A percentile compares a stretch with the other conserved stretches of the same genome.
phyloP scores from a whole-genome alignment of 1,139 yeast genomes.

The Kodamaea suecica region DNA sequence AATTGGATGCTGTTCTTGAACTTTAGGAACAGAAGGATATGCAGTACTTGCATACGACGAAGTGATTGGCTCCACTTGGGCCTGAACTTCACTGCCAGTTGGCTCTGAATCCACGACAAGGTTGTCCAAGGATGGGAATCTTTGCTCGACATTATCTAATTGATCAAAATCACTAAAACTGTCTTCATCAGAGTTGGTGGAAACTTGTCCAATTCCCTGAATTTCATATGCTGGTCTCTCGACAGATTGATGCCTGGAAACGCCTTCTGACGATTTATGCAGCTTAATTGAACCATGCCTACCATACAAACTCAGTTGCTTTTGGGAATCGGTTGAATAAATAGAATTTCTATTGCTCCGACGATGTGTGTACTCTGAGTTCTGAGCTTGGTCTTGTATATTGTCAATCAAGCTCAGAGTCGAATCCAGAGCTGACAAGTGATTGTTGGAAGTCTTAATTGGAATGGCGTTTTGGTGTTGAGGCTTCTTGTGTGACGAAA shows the following conservation, averaged over 20 bases:
- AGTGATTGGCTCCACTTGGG: not conserved
- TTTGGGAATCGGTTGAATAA: not conserved
- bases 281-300: slow-evolving; percentile 5
- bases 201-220: not conserved
- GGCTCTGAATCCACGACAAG: slow-evolving; percentile 18
- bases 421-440: not conserved
- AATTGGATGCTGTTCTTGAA: too few relatives aligned
- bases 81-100: not conserved
- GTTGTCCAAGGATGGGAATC: slow-evolving; percentile 44
- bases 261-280: slow-evolving; percentile 7
- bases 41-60: too few relatives aligned
- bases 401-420: not conserved
- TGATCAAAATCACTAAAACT: slow-evolving; percentile 20
- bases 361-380: not conserved
- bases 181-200: not conserved
- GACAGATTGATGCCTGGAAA: slow-evolving; percentile 6
- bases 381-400: not conserved
- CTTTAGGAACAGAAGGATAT: too few relatives aligned
- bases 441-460: not conserved
- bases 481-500: not conserved
- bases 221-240: slow-evolving; percentile 1
- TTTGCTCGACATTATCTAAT: slow-evolving; percentile 41
- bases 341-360: not conserved
- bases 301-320: slow-evolving; percentile 4
- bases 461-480: not conserved